Evolutionary conservation across 495 filamentous ascomycete genomes (phyloP).

Genomic region (Hypoxylon perforatum): DNA sequence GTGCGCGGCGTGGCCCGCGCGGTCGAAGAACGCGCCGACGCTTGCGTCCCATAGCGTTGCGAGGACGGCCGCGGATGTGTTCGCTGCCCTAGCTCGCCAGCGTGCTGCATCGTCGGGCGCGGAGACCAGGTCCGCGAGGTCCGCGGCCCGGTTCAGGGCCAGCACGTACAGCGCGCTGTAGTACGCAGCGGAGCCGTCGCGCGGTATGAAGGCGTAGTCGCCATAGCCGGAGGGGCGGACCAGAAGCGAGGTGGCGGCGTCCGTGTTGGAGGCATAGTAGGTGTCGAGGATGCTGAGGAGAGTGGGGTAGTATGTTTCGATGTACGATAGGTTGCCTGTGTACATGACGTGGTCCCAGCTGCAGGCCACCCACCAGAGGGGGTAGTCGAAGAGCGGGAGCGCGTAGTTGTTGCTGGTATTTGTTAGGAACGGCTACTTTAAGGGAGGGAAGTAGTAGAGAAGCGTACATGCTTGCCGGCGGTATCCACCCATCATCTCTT

Average conservation of each 20-base stretch:
- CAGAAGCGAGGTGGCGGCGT: conserved; percentile 49
- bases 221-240: conserved; percentile 55
- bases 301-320: conserved; percentile 46
- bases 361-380: conserved; percentile 59
- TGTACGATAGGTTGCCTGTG: conserved; percentile 51
- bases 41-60: conserved; percentile 47
- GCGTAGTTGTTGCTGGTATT: conserved; percentile 54
- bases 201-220: conserved; percentile 61
- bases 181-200: conserved; percentile 58
- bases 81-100: conserved; percentile 51
- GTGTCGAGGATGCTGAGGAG: conserved; percentile 54
- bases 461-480: conserved; percentile 59
- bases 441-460: not conserved
- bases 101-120: conserved; percentile 44
- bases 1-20: conserved; percentile 49
- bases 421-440: not conserved
- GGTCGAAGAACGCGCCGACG: conserved; percentile 56
- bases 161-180: conserved; percentile 61
- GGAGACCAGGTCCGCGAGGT: conserved; percentile 48
- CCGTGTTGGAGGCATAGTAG: conserved; percentile 51
- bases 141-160: conserved; percentile 54
- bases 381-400: conserved; percentile 59
- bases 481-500: conserved; percentile 61
- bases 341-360: conserved; percentile 59
- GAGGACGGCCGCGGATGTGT: conserved; percentile 47